Evolutionary conservation across 1,139 yeast species (phyloP).

Genomic region (Saccharomycopsis crataegensis): DNA sequence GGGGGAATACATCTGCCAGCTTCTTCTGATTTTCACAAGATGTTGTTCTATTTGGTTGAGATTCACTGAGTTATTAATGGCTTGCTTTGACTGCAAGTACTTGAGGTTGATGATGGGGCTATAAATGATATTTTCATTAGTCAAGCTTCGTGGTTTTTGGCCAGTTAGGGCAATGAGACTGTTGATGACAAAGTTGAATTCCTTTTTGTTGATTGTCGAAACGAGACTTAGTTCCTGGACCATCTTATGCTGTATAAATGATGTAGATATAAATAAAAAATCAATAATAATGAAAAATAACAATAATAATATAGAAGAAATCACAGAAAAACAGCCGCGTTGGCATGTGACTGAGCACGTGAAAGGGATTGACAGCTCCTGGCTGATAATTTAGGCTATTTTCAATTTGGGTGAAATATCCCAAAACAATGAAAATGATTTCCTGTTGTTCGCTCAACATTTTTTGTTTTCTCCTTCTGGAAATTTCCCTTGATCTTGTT

Average conservation of each 20-base stretch:
- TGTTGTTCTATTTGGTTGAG: conserved; percentile 16
- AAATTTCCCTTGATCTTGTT: background rate
- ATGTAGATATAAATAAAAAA: background rate
- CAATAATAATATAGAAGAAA: background rate
- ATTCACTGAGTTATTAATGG: conserved; percentile 10
- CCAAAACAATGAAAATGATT: no score
- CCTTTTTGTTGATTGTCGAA: conserved; percentile 2
- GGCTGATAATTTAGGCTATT: no score
- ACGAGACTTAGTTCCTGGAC: conserved; percentile 18
- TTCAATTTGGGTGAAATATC: no score
- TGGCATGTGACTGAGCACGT: background rate
- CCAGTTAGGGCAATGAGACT: conserved; percentile 17
- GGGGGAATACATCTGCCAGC: conserved; percentile 10
- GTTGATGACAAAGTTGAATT: conserved; percentile 16
- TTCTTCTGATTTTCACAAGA: conserved; percentile 1
- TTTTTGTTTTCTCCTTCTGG: background rate
- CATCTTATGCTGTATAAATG: conserved; percentile 6
- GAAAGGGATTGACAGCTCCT: no score
- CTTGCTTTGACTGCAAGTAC: conserved; percentile 8
- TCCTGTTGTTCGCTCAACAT: background rate
- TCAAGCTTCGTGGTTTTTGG: conserved; percentile 13
- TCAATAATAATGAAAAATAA: no score
- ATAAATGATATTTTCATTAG: conserved; percentile 7
- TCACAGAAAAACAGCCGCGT: background rate
- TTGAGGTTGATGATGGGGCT: conserved; percentile 15